These are phyloP conservation scores for Dendrobium catenatum DNA, from an alignment of 106 monocot species.

Conservation along the genomic window DNA sequence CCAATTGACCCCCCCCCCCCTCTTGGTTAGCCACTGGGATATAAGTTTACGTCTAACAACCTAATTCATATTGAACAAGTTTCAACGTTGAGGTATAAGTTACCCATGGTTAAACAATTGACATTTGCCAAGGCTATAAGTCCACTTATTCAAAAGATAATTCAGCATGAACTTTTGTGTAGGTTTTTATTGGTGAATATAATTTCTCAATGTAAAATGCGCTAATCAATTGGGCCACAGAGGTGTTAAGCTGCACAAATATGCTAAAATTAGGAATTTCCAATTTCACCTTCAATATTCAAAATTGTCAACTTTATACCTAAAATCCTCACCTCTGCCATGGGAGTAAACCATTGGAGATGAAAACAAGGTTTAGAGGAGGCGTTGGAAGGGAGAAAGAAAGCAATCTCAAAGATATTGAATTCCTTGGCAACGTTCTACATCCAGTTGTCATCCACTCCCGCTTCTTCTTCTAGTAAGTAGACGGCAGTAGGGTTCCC, in stretches of 20 bases:
- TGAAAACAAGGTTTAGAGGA: conserved; percentile 4
- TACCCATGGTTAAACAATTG: no score
- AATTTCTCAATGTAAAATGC: no score
- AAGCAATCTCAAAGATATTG: conserved; percentile 25
- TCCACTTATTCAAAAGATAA: no score
- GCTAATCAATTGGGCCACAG: no score
- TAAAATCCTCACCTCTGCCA: conserved; percentile 15
- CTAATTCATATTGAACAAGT: no score
- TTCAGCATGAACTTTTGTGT: no score
- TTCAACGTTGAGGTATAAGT: no score
- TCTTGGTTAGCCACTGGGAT: no score
- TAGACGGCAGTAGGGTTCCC: conserved; percentile 35
- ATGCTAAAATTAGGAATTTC: background rate
- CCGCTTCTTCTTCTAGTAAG: conserved; percentile 14
- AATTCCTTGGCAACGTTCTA: conserved; percentile 32
- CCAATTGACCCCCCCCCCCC: no score
- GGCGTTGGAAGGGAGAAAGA: conserved; percentile 11
- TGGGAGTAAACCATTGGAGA: conserved; percentile 23
- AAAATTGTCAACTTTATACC: background rate
- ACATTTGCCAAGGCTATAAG: no score
- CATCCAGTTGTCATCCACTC: conserved; percentile 22
- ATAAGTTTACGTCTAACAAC: no score
- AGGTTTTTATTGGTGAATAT: no score
- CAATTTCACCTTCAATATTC: background rate
- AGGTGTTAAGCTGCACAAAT: background rate